Evolutionary conservation across 352 stramenopile species (phyloP), one percentile per base, ranked within the genome.

Genomic region (Phytophthora pistaciae): DNA sequence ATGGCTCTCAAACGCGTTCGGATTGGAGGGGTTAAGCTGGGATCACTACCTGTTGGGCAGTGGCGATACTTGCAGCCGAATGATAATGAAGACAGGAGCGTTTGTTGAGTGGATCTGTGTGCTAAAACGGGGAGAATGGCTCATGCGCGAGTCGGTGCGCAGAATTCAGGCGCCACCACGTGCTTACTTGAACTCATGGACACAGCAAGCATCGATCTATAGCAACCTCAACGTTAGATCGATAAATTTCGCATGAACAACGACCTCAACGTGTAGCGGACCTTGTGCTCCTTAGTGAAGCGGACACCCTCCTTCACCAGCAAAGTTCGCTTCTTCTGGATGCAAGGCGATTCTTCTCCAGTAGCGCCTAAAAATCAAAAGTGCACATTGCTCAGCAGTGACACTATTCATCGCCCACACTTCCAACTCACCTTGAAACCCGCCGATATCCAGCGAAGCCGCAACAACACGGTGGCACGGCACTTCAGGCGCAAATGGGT

Each of bases 1-100:
- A 72, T 95, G n/a, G 83, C 83, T 56, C 86, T 99, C 18, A 96
- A 98, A 76, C 87, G 97, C 53, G 85, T 98, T 21, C 79, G 87
- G 23, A 98, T 99, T 70, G 93, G 91, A 60, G 82, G 80, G n/a
- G 92, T 98, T 59, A 92, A 87, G 36, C 75, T 98, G 5, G 88
- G 85, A 8, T 78, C 80, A 29, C 52, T 97, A 25, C 86, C 85
- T 10, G 65, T 89, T 2, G 90, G 91, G 9, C 78, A 93, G 58
- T 97, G 91, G 91, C 82, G 87, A 64, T 96, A 95, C 68, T 75
- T 93, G 52, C 85, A 93, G 53, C 84, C 80, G 10, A 90, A 74
- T 11, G 87, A 93, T 75, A 79, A 42, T 57, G 20, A 62, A 70
- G 25, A 44, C 60, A 44, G 10, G 23, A 56, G 55, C 52, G 8